phyloP scores from a whole-genome alignment of 306 rosid species.

The Sindora glabra region DNA sequence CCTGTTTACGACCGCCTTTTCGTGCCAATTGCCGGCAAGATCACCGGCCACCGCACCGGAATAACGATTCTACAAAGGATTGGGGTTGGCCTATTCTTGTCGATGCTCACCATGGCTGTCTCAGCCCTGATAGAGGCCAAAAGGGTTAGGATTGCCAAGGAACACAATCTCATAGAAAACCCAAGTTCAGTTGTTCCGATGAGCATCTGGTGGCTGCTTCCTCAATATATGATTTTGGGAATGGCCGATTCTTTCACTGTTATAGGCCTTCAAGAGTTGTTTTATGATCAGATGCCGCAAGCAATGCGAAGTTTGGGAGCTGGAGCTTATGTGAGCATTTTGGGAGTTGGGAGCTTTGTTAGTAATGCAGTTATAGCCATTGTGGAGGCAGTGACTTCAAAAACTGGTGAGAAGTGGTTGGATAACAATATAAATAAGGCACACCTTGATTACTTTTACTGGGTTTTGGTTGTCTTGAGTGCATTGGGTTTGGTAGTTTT shows the following conservation, averaged over 20 bases:
- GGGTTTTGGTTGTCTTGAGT: slow-evolving; percentile 27
- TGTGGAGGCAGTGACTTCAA: slow-evolving; percentile 12
- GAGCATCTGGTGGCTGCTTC: slow-evolving; percentile 37
- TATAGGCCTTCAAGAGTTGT: slow-evolving; percentile 27
- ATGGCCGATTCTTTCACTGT: slow-evolving; percentile 7
- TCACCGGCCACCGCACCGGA: slow-evolving; percentile 20
- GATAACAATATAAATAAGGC: slow-evolving; percentile 23
- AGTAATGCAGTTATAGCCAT: slow-evolving; percentile 14
- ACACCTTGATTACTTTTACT: slow-evolving; percentile 24
- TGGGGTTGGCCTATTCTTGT: slow-evolving; percentile 27
- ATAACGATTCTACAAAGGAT: slow-evolving; percentile 34
- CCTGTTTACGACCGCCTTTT: slow-evolving; percentile 27
- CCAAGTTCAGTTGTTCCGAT: slow-evolving; percentile 25
- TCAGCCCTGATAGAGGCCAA: slow-evolving; percentile 24
- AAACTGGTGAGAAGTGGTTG: slow-evolving; percentile 8
- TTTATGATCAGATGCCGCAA: slow-evolving; percentile 34
- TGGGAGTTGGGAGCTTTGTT: slow-evolving; percentile 26
- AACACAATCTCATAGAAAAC: slow-evolving; percentile 5
- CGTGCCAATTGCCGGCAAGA: slow-evolving; percentile 10
- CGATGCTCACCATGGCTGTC: slow-evolving; percentile 21
- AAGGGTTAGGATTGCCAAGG: slow-evolving; percentile 5
- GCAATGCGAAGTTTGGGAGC: slow-evolving; percentile 35
- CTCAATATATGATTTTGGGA: slow-evolving; percentile 26
- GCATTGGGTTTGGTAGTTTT: slow-evolving; percentile 13
- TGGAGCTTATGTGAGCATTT: slow-evolving; percentile 12